Conservation (phyloP, 805 yeast genomes). For the Candida saitoana region DNA sequence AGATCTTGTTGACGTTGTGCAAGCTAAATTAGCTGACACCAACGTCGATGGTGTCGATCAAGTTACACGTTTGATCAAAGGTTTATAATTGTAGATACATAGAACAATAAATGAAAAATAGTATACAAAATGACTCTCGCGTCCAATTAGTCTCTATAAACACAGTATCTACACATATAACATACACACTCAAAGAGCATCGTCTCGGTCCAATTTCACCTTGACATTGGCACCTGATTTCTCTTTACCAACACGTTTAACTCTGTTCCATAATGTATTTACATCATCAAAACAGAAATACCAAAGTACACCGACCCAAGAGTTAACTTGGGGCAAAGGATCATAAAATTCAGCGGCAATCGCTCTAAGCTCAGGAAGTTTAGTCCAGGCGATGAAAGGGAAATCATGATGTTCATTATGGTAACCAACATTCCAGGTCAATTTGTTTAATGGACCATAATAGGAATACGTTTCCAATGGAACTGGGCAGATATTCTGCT, state of each 20-base stretch:
- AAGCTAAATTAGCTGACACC: constrained; percentile 29
- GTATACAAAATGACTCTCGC: not conserved
- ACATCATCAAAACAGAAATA: constrained; percentile 66
- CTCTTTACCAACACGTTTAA: constrained; percentile 53
- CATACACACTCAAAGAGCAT: not conserved
- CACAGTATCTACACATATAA: not conserved
- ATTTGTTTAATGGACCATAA: constrained; percentile 70
- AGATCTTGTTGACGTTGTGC: constrained; percentile 51
- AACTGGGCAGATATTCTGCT: constrained; percentile 23
- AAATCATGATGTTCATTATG: constrained; percentile 96
- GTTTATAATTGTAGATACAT: constrained; percentile 32
- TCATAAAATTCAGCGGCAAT: constrained; percentile 80
- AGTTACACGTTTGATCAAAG: constrained; percentile 58
- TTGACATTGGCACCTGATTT: constrained; percentile 26
- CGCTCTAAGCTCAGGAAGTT: constrained; percentile 56
- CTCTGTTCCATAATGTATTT: constrained; percentile 76
- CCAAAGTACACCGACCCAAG: constrained; percentile 75
- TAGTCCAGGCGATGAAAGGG: constrained; percentile 90
- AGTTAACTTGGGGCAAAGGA: constrained; percentile 68
- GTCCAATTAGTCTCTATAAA: not conserved
- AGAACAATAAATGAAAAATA: not conserved
- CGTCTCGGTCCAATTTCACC: constrained; percentile 10
- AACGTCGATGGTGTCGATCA: constrained; percentile 57
- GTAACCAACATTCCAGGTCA: constrained; percentile 92
- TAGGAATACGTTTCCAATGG: constrained; percentile 85